These are phyloP conservation scores for Cucumis variabilis DNA, from an alignment of 331 rosid genomes.

Conservation along the genomic window DNA sequence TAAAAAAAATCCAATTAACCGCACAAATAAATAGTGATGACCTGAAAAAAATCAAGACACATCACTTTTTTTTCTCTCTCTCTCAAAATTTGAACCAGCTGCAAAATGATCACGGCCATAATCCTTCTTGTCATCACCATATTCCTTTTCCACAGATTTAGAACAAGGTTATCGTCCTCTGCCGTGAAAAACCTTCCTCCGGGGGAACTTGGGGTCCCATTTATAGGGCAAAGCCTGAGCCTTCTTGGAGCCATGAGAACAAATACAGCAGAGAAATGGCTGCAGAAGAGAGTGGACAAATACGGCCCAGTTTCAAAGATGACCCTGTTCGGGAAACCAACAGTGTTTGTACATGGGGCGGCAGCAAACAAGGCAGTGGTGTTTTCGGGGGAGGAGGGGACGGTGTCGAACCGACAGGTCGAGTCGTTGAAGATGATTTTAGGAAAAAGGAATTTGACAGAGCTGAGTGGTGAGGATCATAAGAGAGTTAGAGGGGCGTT, in stretches of 20 bases:
- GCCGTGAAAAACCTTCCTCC: conserved; percentile 53
- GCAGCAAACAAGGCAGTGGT: conserved; percentile 67
- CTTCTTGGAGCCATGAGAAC: conserved; percentile 59
- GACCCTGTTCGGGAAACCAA: conserved; percentile 73
- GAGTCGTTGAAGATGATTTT: conserved; percentile 53
- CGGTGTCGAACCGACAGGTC: conserved; percentile 43
- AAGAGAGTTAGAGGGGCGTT: conserved; percentile 69
- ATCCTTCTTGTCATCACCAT: conserved; percentile 41
- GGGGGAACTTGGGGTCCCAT: conserved; percentile 74
- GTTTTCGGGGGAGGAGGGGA: conserved; percentile 41
- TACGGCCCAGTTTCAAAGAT: conserved; percentile 77
- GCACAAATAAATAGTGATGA: neutral
- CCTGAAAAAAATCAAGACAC: neutral
- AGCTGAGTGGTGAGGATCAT: conserved; percentile 61
- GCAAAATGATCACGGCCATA: conserved; percentile 39
- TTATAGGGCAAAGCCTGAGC: conserved; percentile 67
- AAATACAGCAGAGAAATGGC: conserved; percentile 72
- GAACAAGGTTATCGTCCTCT: conserved; percentile 30
- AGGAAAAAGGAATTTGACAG: conserved; percentile 61
- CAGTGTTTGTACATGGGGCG: conserved; percentile 67
- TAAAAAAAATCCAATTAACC: neutral
- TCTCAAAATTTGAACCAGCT: neutral
- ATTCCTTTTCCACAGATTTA: conserved; percentile 40
- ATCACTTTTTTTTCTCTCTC: neutral
- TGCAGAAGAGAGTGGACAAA: conserved; percentile 49